phyloP scores from a whole-genome alignment of 306 rosid genomes.

The Cicer arietinum region DNA sequence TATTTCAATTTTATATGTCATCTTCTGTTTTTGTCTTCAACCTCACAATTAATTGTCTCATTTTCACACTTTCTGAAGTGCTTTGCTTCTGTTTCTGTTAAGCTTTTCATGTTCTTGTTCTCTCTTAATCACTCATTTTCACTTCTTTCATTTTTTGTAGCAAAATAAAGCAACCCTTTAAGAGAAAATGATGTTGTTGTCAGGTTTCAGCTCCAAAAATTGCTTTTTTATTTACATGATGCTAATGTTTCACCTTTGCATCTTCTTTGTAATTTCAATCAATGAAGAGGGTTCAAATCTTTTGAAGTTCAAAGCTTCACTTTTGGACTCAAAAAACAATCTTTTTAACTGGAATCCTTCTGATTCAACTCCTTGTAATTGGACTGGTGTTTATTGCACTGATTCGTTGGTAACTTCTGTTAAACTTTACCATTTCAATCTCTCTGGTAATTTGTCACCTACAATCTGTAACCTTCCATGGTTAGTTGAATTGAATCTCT shows the following conservation, averaged over 20 bases:
- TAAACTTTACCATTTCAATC: slow-evolving; percentile 54
- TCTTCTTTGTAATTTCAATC: slow-evolving; percentile 49
- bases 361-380: slow-evolving; percentile 67
- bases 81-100: neutral
- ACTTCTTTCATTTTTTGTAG: no score
- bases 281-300: slow-evolving; percentile 63
- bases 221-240: slow-evolving; percentile 46
- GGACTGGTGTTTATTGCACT: slow-evolving; percentile 70
- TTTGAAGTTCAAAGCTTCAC: slow-evolving; percentile 57
- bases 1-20: slow-evolving; percentile 27
- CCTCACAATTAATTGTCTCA: slow-evolving; percentile 22
- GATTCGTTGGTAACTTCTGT: slow-evolving; percentile 66
- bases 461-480: slow-evolving; percentile 60
- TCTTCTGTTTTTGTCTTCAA: slow-evolving; percentile 42
- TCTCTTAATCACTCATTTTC: neutral
- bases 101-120: neutral
- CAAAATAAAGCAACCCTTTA: neutral
- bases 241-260: slow-evolving; percentile 43
- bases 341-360: slow-evolving; percentile 68
- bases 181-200: slow-evolving; percentile 51
- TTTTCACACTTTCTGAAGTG: slow-evolving; percentile 33
- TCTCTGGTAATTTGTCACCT: slow-evolving; percentile 69
- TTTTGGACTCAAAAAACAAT: slow-evolving; percentile 54
- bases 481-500: slow-evolving; percentile 61
- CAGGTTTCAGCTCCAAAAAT: slow-evolving; percentile 34